Conservation (phyloP, 768 basidiomycete species). For the Lanmaoa pseudosensibilis region DNA sequence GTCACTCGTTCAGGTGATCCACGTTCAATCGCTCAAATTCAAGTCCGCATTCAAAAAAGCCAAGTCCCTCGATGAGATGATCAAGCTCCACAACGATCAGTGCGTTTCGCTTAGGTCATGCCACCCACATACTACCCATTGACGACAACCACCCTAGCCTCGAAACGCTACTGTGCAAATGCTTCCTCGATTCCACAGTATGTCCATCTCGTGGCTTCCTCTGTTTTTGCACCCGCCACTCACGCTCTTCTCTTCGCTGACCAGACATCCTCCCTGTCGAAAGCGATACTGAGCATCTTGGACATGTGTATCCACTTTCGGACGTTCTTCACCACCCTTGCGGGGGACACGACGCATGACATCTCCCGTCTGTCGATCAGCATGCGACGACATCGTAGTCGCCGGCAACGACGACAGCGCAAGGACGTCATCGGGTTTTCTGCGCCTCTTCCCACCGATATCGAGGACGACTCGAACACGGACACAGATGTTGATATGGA, state of each 20-base stretch:
- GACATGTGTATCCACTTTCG: slow-evolving; percentile 76
- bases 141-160: slow-evolving; percentile 41
- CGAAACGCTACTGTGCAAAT: slow-evolving; percentile 57
- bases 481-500: slow-evolving; percentile 38
- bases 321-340: slow-evolving; percentile 58
- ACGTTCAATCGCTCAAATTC: slow-evolving; percentile 60
- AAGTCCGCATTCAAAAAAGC: slow-evolving; percentile 53
- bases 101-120: slow-evolving; percentile 35
- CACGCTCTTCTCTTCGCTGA: background rate
- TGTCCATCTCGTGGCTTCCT: slow-evolving; percentile 10
- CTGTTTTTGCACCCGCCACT: background rate
- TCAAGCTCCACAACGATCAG: slow-evolving; percentile 68
- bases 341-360: slow-evolving; percentile 63
- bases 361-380: slow-evolving; percentile 48
- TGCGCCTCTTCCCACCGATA: slow-evolving; percentile 28
- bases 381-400: slow-evolving; percentile 61
- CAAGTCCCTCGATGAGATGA: slow-evolving; percentile 75
- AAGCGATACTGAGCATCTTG: slow-evolving; percentile 65
- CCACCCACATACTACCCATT: background rate
- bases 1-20: slow-evolving; percentile 54
- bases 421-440: slow-evolving; percentile 66
- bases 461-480: slow-evolving; percentile 37
- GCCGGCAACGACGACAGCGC: slow-evolving; percentile 53
- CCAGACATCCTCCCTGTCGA: slow-evolving; percentile 64
- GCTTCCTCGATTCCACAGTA: slow-evolving; percentile 65